Evolutionary conservation across 306 rosid genomes (phyloP).

Genomic region (Cicer judaicum): DNA sequence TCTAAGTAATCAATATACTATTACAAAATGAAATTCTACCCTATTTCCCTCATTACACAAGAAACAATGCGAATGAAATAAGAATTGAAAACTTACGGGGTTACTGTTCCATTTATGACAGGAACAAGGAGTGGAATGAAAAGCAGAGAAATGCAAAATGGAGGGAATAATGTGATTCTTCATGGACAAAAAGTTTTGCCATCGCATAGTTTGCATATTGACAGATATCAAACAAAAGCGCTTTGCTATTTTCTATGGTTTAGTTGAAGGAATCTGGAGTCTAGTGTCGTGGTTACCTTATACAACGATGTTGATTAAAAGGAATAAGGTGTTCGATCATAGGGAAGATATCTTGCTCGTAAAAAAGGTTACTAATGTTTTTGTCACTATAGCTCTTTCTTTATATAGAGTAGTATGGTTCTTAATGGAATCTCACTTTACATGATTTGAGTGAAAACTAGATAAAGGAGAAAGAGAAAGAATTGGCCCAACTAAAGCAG

Average conservation of each 20-base stretch:
- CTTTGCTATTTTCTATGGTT: background rate
- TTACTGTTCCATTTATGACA: conserved; percentile 58
- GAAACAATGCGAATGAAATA: too few relatives aligned
- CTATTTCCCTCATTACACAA: too few relatives aligned
- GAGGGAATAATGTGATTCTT: conserved; percentile 52
- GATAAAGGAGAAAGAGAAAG: conserved; percentile 77
- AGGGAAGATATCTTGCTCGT: conserved; percentile 44
- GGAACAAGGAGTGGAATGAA: conserved; percentile 68
- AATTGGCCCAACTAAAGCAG: conserved; percentile 43
- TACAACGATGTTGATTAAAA: conserved; percentile 28
- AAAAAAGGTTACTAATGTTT: conserved; percentile 54
- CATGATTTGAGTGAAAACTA: conserved; percentile 31
- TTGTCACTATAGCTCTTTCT: background rate
- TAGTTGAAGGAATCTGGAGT: conserved; percentile 21
- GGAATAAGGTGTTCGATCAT: conserved; percentile 9
- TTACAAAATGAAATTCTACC: too few relatives aligned
- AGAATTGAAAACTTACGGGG: conserved; percentile 52
- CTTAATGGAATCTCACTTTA: background rate
- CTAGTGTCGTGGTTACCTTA: background rate
- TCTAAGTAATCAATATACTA: too few relatives aligned
- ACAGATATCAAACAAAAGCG: background rate
- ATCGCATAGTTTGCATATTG: conserved; percentile 65
- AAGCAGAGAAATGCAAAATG: conserved; percentile 48
- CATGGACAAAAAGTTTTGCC: conserved; percentile 53
- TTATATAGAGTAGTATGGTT: background rate